Conservation (phyloP, 257 asterid species). For the Fraxinus anomala region DNA sequence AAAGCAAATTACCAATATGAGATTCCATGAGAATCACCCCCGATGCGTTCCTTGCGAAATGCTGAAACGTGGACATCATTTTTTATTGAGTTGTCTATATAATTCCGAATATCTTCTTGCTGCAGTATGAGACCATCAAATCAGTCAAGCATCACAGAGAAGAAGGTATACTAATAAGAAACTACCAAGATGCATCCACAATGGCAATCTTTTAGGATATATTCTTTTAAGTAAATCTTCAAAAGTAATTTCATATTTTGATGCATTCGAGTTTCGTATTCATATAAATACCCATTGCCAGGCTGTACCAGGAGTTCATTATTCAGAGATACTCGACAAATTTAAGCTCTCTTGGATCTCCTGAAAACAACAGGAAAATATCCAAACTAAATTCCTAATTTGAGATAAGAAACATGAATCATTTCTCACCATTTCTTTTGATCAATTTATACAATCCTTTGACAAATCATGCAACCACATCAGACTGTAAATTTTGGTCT, state of each 20-base stretch:
- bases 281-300: no score
- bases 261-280: neutral
- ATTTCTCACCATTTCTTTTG: no score
- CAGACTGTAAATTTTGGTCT: no score
- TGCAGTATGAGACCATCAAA: conserved; percentile 52
- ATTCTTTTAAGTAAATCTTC: neutral
- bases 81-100: conserved; percentile 81
- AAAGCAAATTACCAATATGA: conserved; percentile 67
- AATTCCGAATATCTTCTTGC: conserved; percentile 93
- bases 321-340: neutral
- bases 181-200: neutral
- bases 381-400: no score
- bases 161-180: neutral
- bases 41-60: conserved; percentile 84
- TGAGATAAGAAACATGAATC: no score
- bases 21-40: conserved; percentile 91
- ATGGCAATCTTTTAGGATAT: neutral
- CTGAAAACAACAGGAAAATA: no score
- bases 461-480: no score
- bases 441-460: no score
- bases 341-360: no score
- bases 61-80: conserved; percentile 66
- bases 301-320: neutral
- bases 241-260: no score
- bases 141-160: neutral